phyloP scores from a whole-genome alignment of 73 alveolate genomes.

The Paramecium pentaurelia region DNA sequence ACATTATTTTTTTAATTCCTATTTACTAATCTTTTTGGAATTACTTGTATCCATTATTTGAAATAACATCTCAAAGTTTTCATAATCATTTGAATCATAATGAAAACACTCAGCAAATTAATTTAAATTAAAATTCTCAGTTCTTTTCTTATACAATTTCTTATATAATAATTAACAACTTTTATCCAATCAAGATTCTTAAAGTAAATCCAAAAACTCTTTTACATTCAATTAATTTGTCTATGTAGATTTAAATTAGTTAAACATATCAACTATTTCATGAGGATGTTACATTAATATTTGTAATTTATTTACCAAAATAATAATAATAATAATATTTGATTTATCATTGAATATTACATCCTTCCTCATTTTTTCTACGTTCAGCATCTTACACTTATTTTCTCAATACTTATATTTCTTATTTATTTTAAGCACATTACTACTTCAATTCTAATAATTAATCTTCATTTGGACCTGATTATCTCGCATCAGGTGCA shows the following conservation, averaged over 20 bases:
- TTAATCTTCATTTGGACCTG: background rate
- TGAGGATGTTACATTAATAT: background rate
- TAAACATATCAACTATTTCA: background rate
- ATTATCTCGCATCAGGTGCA: background rate
- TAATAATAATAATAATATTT: background rate
- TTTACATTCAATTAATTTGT: background rate
- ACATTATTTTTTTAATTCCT: background rate
- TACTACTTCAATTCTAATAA: background rate
- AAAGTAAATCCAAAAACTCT: background rate
- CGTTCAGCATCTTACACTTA: background rate
- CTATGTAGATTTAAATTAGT: background rate
- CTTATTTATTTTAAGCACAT: background rate
- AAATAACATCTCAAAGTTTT: slow-evolving; percentile 4
- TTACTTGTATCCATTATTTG: background rate
- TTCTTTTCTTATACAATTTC: background rate
- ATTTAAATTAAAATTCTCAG: background rate
- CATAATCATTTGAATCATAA: background rate
- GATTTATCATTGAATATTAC: background rate
- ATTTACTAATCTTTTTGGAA: background rate
- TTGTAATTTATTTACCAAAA: background rate
- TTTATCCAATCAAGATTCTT: background rate
- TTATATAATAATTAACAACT: background rate
- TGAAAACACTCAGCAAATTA: background rate
- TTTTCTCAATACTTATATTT: background rate
- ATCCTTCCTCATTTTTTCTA: background rate